Base-by-base conservation (phyloP, 176 grass and related monocot genomes). In the Oryza australiensis region DNA sequence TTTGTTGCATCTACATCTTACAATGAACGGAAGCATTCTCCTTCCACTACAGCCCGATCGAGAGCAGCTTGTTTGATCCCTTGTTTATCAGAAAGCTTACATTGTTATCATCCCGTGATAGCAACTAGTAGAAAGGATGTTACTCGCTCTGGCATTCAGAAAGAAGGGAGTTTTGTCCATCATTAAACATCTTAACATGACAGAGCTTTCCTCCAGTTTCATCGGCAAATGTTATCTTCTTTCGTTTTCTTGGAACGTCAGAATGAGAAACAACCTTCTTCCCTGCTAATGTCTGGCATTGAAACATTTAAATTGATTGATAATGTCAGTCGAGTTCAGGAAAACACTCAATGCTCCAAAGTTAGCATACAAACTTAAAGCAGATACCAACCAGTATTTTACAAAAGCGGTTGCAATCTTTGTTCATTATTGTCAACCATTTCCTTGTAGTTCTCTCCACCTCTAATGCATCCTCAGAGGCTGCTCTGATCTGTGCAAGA, bases 401-500 rank as follows among this genome's bases (percentile, higher is more conserved):
- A 86, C 95, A 95, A 62, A 98, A 98, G 73, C 95, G 95, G 38
- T 86, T 95, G 86, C 95, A 98, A 81, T 95, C 95, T 87, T 95
- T 98, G 68, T 84, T 89, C 92, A 98, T 95, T 70, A 98, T 91
- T 3, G 70, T 48, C 34, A 98, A 48, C 92, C 92, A 98, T 84
- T 77, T 93, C 73, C 53, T 93, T 14, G 92, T 88, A 51, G 88
- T 98, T 80, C 51, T 98, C 76, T 95, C 95, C 41, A 98, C 86
- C 70, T 91, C 82, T 49, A 80, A 83, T 76, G 88, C 95, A 91
- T 90, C 80, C 43, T 89, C 88, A 62, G 86, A 87, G 49, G 92
- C 88, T 86, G 80, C 87, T 83, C 77, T 94, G 20, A 98, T 88
- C 92, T 95, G 87, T 6, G 26, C 65, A 72, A 76, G 24, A 43